These are phyloP conservation scores for Phytophthora pseudosyringae DNA, from an alignment of 352 stramenopile genomes.

Conservation along the genomic window DNA sequence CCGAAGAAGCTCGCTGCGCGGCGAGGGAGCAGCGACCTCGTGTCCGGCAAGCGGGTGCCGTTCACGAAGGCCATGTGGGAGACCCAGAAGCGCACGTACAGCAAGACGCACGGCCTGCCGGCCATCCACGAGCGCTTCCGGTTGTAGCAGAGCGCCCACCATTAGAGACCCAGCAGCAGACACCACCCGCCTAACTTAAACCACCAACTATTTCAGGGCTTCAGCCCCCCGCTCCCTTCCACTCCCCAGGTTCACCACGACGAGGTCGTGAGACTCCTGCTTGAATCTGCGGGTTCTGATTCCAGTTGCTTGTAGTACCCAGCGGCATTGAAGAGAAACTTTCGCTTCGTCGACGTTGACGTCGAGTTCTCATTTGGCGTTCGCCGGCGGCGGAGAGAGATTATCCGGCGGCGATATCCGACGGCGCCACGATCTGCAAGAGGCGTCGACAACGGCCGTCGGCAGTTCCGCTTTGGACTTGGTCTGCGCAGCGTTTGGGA, in stretches of 20 bases:
- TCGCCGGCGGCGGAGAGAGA: constrained; percentile 5
- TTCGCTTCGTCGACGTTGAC: neutral
- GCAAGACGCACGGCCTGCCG: constrained; percentile 22
- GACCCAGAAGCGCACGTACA: constrained; percentile 44
- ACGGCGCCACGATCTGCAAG: constrained; percentile 25
- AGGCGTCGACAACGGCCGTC: constrained; percentile 8
- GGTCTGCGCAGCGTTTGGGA: neutral
- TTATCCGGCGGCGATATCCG: constrained; percentile 28
- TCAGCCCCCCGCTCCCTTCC: constrained; percentile 1
- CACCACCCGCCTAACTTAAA: constrained; percentile 16
- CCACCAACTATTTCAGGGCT: constrained; percentile 5
- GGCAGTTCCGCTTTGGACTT: constrained; percentile 13
- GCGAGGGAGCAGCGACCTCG: constrained; percentile 40
- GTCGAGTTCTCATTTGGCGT: constrained; percentile 3
- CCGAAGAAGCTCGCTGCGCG: constrained; percentile 42
- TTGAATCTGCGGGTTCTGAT: neutral
- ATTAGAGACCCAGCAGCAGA: constrained; percentile 4
- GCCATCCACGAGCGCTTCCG: constrained; percentile 26
- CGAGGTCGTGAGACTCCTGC: neutral
- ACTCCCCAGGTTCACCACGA: constrained; percentile 1
- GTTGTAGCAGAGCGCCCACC: neutral
- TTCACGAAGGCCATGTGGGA: constrained; percentile 73
- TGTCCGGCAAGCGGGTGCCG: constrained; percentile 65
- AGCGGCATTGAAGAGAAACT: neutral
- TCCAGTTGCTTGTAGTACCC: neutral